Base-by-base conservation (phyloP, 306 rosid species). In the Glycyrrhiza uralensis region DNA sequence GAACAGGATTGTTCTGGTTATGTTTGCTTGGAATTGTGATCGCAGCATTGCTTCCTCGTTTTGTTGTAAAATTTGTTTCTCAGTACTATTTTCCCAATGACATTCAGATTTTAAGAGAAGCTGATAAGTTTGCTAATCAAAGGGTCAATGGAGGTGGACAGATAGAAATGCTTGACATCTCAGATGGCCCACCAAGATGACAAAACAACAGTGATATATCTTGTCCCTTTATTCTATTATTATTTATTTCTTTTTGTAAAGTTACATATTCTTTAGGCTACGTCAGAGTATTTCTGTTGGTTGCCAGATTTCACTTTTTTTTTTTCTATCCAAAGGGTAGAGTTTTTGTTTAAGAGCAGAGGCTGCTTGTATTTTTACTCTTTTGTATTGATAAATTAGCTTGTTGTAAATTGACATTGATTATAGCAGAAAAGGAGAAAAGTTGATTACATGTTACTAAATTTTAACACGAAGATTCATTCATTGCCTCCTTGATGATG, bases 101-200 rank as follows among this genome's bases (percentile, higher is more conserved):
- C 72, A 87, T 93, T 69, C 98, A 87, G 60, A 93, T 93, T 33
- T 91, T 92, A 22, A 83, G 94, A 72, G 97, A 89, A 83, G 72
- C 76, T 10, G 98, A 91, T 66, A 93, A 82, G 59, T 65, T 78
- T 54, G 85, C 70, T 54, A 63, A 79, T 72, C 63, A 11, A 74
- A 83, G 89, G 49, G 66, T 70, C 62, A 33, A 73, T 33, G 88
- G 71, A 66, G 69, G 69, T 66, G 88, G 78, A 74, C 88, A 93
- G 39, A 82, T 87, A 79, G 97, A 93, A 90, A 88, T 89, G 96
- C 68, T 72, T 71, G 80, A 86, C 0, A 82, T 87, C 74, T 30
- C 80, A 66, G 76, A 45, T 63, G 81, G 4, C 62, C 85, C 72
- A 39, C 63, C 39, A 66, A 80, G 85, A 79, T 84, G 71, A 82